A percentile compares a stretch with the other conserved stretches of the same genome.
phyloP scores from a whole-genome alignment of 108 stramenopile species.

The Pseudonitzschia delicatissima region DNA sequence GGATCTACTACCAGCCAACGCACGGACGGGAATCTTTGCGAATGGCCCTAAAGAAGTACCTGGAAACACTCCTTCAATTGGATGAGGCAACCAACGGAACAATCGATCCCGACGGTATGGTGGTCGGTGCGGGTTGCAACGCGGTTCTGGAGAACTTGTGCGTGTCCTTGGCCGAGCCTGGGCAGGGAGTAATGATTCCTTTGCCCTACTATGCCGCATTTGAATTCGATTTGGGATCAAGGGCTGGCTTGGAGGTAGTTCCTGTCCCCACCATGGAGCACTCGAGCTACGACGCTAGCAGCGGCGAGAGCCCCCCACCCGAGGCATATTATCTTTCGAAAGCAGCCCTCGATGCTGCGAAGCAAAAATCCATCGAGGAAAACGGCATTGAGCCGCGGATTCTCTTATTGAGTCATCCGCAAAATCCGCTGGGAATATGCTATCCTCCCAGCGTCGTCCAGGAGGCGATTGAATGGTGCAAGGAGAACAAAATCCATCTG shows the following conservation, averaged over 20 bases:
- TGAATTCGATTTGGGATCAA: constrained; percentile 83
- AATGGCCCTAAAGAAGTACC: constrained; percentile 54
- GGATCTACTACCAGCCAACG: constrained; percentile 85
- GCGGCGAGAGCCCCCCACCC: constrained; percentile 20
- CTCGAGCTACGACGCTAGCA: constrained; percentile 17
- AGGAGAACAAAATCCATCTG: constrained; percentile 71
- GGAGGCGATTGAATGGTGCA: constrained; percentile 79
- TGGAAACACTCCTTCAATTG: constrained; percentile 47
- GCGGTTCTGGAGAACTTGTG: constrained; percentile 86
- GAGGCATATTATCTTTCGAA: constrained; percentile 67
- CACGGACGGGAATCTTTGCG: constrained; percentile 58
- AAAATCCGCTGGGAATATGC: constrained; percentile 83
- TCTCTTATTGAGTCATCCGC: constrained; percentile 75
- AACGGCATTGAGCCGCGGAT: constrained; percentile 54
- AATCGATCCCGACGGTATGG: constrained; percentile 63
- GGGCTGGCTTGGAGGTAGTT: constrained; percentile 64
- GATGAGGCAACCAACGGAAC: neutral
- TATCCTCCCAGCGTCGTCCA: constrained; percentile 69
- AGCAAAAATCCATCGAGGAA: constrained; percentile 32
- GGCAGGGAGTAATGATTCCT: constrained; percentile 85
- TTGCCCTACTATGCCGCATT: constrained; percentile 93
- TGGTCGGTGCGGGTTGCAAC: constrained; percentile 84
- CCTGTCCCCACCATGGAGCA: constrained; percentile 64
- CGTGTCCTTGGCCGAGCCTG: constrained; percentile 74
- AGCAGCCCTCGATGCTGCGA: constrained; percentile 60